Conservation (phyloP, 163 green algal genomes). For the Prototheca stagnorum region DNA sequence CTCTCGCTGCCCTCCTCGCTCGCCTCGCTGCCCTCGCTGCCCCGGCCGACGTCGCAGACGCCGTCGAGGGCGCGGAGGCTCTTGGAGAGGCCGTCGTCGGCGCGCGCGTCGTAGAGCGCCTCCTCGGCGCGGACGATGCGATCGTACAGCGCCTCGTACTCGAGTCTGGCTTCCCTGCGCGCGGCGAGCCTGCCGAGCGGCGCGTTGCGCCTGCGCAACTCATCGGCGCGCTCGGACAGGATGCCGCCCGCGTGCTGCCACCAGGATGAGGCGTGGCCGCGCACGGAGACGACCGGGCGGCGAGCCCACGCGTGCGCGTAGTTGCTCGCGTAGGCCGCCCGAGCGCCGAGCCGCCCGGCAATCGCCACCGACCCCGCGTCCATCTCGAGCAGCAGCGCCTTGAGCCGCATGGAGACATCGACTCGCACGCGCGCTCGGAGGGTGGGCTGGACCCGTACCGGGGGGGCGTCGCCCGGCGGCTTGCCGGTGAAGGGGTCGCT, state of each 20-base stretch:
- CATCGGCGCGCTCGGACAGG: constrained; percentile 3
- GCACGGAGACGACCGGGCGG: constrained; percentile 17
- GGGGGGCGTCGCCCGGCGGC: no score
- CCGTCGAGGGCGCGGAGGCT: no score
- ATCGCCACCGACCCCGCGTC: constrained; percentile 18
- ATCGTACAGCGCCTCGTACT: constrained; percentile 30
- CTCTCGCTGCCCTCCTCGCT: no score
- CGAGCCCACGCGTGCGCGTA: constrained; percentile 22
- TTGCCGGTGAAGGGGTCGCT: no score
- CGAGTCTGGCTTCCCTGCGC: constrained; percentile 10
- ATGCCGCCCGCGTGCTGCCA: constrained; percentile 31
- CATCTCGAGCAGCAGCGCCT: constrained; percentile 20
- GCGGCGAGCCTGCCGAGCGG: constrained; percentile 7
- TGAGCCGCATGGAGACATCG: constrained; percentile 17
- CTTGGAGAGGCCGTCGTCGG: no score
- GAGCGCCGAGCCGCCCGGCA: constrained; percentile 16
- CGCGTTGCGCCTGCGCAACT: constrained; percentile 9
- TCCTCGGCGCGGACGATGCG: no score
- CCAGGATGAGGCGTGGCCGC: constrained; percentile 17
- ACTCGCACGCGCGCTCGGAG: constrained; percentile 2
- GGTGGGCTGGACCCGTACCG: not conserved
- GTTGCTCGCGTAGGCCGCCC: constrained; percentile 17
- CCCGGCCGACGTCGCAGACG: no score
- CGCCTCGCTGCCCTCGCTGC: no score
- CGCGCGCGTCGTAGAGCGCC: no score